Base-by-base conservation (phyloP, 108 stramenopile species). In the Nannochloropsis oceanica region DNA sequence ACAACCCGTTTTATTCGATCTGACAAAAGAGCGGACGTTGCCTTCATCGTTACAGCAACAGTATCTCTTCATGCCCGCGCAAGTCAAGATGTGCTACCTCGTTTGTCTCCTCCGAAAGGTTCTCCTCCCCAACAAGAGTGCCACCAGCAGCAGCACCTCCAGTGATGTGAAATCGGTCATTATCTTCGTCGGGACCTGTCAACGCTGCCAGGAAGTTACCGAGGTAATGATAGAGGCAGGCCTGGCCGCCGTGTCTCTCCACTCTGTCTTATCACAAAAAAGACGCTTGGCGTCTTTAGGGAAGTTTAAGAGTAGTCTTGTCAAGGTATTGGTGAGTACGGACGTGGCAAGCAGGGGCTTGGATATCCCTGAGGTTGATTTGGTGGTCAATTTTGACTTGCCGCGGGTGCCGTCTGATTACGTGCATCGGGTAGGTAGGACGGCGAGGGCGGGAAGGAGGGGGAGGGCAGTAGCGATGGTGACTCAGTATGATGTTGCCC, bases 371-470 rank as follows among this genome's bases (percentile, higher is more conserved):
- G 86, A 89, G 43, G 97, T 99, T 43, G 97, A 97, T 92, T 91
- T 97, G 42, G 99, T 99, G 44, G 93, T 99, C 73, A 97, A 98
- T 83, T 97, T 92, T 87, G 99, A 99, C 91, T 89, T 98, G 44
- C 99, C 99, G 1, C 95, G 96, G 25, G 93, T 94, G 83, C 93
- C 95, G 18, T 95, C 96, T 89, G 99, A 99, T 91, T 99, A 99
- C 87, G 94, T 99, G 82, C 99, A 99, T 91, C 92, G 99, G 22
- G 97, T 97, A 12, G 97, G 99, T 20, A 92, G 99, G 26, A 98
- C 97, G 12, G 99, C 92, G 34, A 85, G 84, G 82, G 83, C 87
- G 0, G 88, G 88, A 0, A 73, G 84, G 26, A 25, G 34, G 22
- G 89, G 90, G 22, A 18, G 26, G 13, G 27, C 88, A 11, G 84